These are phyloP conservation scores for Athelia sp. DNA, from an alignment of 1,284 basidiomycete genomes.

Conservation along the genomic window DNA sequence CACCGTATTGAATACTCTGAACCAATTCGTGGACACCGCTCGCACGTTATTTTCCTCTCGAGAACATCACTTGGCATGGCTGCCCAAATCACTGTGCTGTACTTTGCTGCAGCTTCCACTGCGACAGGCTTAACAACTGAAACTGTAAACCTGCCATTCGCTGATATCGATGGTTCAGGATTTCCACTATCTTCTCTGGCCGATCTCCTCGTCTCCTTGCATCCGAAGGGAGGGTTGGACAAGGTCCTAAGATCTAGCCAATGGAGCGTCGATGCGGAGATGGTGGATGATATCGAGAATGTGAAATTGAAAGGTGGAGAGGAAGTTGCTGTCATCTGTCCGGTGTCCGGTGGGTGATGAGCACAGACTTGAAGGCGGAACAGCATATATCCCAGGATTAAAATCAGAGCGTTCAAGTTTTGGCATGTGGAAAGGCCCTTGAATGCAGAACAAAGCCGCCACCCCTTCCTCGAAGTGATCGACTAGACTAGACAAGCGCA, in stretches of 20 bases:
- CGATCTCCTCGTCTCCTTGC: slow-evolving; percentile 41
- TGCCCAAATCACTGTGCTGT: slow-evolving; percentile 58
- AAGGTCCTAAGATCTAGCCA: slow-evolving; percentile 53
- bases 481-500: too few species aligned
- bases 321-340: slow-evolving; percentile 77
- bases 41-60: slow-evolving; percentile 2
- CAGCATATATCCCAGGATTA: neutral
- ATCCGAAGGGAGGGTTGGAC: slow-evolving; percentile 46
- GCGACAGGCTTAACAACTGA: slow-evolving; percentile 54
- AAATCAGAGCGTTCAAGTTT: neutral
- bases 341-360: slow-evolving; percentile 69
- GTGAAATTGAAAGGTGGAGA: slow-evolving; percentile 64
- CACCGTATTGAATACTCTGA: neutral
- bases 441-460: too few species aligned
- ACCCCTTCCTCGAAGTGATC: too few species aligned
- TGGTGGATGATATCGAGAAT: slow-evolving; percentile 57
- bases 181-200: slow-evolving; percentile 50
- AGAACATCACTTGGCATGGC: neutral
- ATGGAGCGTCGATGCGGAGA: slow-evolving; percentile 79
- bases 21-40: neutral
- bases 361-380: slow-evolving; percentile 2
- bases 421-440: too few species aligned
- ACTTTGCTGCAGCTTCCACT: slow-evolving; percentile 77
- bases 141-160: slow-evolving; percentile 35
- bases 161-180: slow-evolving; percentile 14